Evolutionary conservation across 768 basidiomycete genomes (phyloP).

Genomic region (Neoboletus subvelutipes): DNA sequence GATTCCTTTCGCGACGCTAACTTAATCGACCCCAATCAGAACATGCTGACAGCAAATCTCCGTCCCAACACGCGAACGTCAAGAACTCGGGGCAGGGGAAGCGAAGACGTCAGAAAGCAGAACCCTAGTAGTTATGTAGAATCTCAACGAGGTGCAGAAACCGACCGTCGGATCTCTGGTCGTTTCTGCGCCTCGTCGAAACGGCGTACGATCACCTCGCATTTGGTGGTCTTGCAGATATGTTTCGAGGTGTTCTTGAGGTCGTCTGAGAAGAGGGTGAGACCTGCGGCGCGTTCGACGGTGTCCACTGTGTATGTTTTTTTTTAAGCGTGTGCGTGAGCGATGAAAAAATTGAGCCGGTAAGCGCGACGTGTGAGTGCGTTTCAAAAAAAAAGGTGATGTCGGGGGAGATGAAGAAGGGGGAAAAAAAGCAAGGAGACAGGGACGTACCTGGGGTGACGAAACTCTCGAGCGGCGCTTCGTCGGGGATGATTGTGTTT

Average conservation of each 20-base stretch:
- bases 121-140: no score
- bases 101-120: slow-evolving; percentile 7
- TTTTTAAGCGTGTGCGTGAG: not conserved
- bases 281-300: slow-evolving; percentile 87
- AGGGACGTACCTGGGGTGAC: slow-evolving; percentile 64
- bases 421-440: not conserved
- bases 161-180: slow-evolving; percentile 48
- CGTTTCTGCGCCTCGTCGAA: slow-evolving; percentile 91
- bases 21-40: not conserved
- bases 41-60: not conserved
- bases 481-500: slow-evolving; percentile 89
- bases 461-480: slow-evolving; percentile 77
- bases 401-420: not conserved
- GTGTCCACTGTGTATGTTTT: slow-evolving; percentile 65
- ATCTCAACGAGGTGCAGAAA: slow-evolving; percentile 40
- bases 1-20: not conserved
- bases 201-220: slow-evolving; percentile 80
- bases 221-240: slow-evolving; percentile 87
- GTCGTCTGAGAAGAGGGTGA: slow-evolving; percentile 81
- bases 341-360: not conserved
- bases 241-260: slow-evolving; percentile 76
- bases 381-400: slow-evolving; percentile 1
- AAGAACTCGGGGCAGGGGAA: no score
- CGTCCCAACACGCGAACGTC: no score
- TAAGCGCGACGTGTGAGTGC: not conserved